Percentiles rank a stretch among this genome's conserved stretches.
phyloP scores from a whole-genome alignment of 2,329 filamentous ascomycete genomes.

The Trichoderma endophyticum region DNA sequence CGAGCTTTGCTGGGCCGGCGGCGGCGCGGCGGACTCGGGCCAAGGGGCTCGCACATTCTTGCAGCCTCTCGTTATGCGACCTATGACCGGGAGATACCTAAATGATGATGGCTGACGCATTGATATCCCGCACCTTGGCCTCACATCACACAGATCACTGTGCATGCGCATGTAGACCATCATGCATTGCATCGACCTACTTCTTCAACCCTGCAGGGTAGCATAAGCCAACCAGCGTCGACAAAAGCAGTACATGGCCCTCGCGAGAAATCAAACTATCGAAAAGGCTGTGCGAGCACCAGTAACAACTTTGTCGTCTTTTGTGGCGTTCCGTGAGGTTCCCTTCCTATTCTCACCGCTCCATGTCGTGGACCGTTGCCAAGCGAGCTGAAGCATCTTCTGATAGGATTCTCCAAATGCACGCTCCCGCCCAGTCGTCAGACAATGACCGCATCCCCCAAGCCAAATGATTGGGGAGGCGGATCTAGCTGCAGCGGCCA shows the following conservation, averaged over 20 bases:
- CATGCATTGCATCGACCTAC: constrained; percentile 10
- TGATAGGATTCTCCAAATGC: constrained; percentile 7
- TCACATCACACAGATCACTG: constrained; percentile 11
- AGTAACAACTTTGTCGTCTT: background rate
- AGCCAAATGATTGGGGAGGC: background rate
- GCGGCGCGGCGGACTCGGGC: background rate
- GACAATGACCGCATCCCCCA: constrained; percentile 9
- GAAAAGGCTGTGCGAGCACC: constrained; percentile 7
- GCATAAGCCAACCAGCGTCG: constrained; percentile 1
- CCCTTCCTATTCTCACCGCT: constrained; percentile 16
- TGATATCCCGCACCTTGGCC: background rate
- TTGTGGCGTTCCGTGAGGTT: background rate
- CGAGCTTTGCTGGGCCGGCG: background rate
- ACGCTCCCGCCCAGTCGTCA: constrained; percentile 3
- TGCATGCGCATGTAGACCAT: constrained; percentile 14
- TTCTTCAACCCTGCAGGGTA: constrained; percentile 1
- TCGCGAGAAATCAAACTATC: constrained; percentile 2
- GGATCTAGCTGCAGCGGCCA: background rate
- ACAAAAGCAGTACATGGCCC: background rate
- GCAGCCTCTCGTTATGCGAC: background rate
- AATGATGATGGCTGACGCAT: background rate
- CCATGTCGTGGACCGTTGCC: constrained; percentile 12
- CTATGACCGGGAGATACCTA: background rate
- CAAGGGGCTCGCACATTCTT: background rate
- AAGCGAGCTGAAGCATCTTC: constrained; percentile 18